A percentile compares a stretch with the other conserved stretches of the same genome.
Conservation (phyloP, 2,329 filamentous ascomycete species). For the Lizonia empirigonia region DNA sequence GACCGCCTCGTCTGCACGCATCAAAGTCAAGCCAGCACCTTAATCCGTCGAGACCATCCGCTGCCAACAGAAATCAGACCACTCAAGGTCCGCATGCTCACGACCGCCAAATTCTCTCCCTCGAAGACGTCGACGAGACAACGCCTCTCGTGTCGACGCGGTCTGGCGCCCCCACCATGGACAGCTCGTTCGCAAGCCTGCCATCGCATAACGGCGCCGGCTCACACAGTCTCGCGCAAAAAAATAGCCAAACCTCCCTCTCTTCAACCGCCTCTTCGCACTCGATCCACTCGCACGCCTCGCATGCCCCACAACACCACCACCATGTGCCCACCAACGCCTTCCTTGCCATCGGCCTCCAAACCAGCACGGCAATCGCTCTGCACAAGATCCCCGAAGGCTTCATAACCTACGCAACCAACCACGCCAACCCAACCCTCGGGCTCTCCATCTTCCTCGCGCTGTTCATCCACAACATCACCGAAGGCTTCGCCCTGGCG, state of each 20-base stretch:
- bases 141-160: slow-evolving; percentile 28
- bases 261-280: slow-evolving; percentile 15
- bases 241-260: slow-evolving; percentile 11
- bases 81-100: slow-evolving; percentile 24
- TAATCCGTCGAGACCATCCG: slow-evolving; percentile 23
- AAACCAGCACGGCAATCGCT: slow-evolving; percentile 93
- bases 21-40: slow-evolving; percentile 27
- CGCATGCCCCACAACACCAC: slow-evolving; percentile 67
- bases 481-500: slow-evolving; percentile 93
- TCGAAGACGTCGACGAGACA: slow-evolving; percentile 38
- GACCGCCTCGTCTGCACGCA: slow-evolving; percentile 35
- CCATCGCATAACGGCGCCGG: slow-evolving; percentile 19
- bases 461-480: slow-evolving; percentile 97
- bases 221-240: slow-evolving; percentile 2
- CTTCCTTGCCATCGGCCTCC: slow-evolving; percentile 92
- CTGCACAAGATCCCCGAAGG: slow-evolving; percentile 92
- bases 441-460: slow-evolving; percentile 94
- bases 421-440: slow-evolving; percentile 88
- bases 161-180: slow-evolving; percentile 33
- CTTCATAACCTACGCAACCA: slow-evolving; percentile 92
- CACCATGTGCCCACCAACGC: slow-evolving; percentile 95
- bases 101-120: slow-evolving; percentile 36
- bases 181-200: slow-evolving; percentile 27
- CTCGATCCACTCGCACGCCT: slow-evolving; percentile 25
- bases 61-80: slow-evolving; percentile 31